Percentiles rank a stretch among this genome's conserved stretches.
phyloP scores from a whole-genome alignment of 1,139 yeast species.

The Debaryomyces sp. region DNA sequence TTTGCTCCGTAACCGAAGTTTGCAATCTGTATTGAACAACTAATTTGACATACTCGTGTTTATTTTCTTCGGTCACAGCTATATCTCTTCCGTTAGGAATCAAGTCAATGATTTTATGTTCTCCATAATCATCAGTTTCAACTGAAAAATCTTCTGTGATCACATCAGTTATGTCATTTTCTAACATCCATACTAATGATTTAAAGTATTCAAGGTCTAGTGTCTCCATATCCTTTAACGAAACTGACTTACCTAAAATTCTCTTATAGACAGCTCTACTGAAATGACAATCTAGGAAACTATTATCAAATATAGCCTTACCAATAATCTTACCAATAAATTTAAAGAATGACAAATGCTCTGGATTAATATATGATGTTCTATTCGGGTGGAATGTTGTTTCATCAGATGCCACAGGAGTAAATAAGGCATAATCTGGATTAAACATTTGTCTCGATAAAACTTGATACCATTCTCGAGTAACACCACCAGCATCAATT shows the following conservation, averaged over 20 bases:
- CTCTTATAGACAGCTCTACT: conserved; percentile 93
- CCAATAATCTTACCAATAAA: conserved; percentile 95
- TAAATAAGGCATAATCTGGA: conserved; percentile 91
- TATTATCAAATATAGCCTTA: conserved; percentile 87
- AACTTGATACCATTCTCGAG: conserved; percentile 97
- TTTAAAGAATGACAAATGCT: conserved; percentile 88
- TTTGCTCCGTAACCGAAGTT: conserved; percentile 83
- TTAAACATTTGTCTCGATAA: conserved; percentile 94
- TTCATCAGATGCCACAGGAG: conserved; percentile 90
- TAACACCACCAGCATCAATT: conserved; percentile 97
- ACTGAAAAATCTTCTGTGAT: conserved; percentile 96
- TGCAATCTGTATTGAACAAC: conserved; percentile 88
- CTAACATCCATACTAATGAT: conserved; percentile 93
- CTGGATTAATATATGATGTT: conserved; percentile 91
- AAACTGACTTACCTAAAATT: conserved; percentile 77
- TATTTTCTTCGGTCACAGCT: conserved; percentile 88
- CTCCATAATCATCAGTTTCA: conserved; percentile 94
- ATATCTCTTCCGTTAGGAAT: conserved; percentile 82
- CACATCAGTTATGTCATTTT: conserved; percentile 93
- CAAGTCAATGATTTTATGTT: conserved; percentile 76
- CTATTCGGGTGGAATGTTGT: conserved; percentile 96
- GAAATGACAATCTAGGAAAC: conserved; percentile 92
- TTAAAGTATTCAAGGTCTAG: conserved; percentile 91
- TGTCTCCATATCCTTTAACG: conserved; percentile 93
- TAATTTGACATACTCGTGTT: conserved; percentile 81